Evolutionary conservation across 2,329 filamentous ascomycete species (phyloP).

Genomic region (Amauroascus niger): DNA sequence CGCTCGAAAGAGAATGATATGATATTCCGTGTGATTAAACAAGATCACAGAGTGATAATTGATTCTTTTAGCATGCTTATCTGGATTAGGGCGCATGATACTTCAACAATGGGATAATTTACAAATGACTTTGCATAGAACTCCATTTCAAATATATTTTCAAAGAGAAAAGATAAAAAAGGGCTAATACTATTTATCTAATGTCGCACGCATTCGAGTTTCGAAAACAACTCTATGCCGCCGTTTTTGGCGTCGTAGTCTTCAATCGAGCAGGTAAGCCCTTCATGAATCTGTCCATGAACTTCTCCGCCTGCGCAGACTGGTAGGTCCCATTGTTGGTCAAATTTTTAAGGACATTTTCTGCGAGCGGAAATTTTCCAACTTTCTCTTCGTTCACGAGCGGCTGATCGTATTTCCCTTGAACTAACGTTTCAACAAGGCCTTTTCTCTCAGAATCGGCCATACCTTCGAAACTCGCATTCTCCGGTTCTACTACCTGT

Average conservation of each 20-base stretch:
- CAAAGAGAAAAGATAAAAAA: too few species aligned
- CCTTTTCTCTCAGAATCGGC: slow-evolving; percentile 6
- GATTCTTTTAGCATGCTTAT: neutral
- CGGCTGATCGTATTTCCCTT: slow-evolving; percentile 13
- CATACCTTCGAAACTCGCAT: slow-evolving; percentile 17
- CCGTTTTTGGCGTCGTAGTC: neutral
- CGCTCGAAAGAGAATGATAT: slow-evolving; percentile 26
- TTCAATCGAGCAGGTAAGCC: slow-evolving; percentile 20
- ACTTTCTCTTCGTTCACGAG: slow-evolving; percentile 1
- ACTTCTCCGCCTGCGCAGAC: slow-evolving; percentile 28
- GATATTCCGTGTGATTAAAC: neutral
- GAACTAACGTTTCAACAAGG: slow-evolving; percentile 8
- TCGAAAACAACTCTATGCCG: neutral
- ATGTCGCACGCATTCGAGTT: neutral
- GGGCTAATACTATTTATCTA: too few species aligned
- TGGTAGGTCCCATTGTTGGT: slow-evolving; percentile 36
- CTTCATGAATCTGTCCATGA: slow-evolving; percentile 33
- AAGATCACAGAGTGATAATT: too few species aligned
- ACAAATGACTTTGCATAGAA: neutral
- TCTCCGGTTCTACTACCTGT: slow-evolving; percentile 29
- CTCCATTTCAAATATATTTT: neutral
- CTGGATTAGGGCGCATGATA: neutral
- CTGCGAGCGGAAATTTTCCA: slow-evolving; percentile 21
- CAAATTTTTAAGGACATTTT: slow-evolving; percentile 29
- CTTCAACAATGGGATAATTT: neutral